Percentiles rank a stretch among this genome's conserved stretches.
These are phyloP conservation scores for Teratosphaeria gauchensis DNA, from an alignment of 2,329 filamentous ascomycete species.

Conservation along the genomic window DNA sequence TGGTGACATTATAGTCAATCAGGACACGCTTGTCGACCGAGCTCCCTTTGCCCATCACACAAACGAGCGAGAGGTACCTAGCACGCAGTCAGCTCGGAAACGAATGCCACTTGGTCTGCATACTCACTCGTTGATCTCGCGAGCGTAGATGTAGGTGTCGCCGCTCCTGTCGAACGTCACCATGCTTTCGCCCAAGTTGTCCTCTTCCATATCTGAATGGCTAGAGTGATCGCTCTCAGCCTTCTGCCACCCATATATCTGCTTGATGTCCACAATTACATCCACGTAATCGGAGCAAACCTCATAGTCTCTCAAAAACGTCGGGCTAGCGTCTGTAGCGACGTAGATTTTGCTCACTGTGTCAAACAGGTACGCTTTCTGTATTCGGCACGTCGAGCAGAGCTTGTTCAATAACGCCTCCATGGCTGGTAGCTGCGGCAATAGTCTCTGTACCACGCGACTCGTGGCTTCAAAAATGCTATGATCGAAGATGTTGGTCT, in stretches of 20 bases:
- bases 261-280: slow-evolving; percentile 92
- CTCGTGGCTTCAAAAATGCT: slow-evolving; percentile 97
- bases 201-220: neutral
- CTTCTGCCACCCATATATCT: slow-evolving; percentile 72
- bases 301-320: slow-evolving; percentile 93
- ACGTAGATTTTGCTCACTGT: slow-evolving; percentile 98
- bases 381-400: slow-evolving; percentile 86
- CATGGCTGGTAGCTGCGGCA: slow-evolving; percentile 83
- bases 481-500: slow-evolving; percentile 97
- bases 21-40: slow-evolving; percentile 74
- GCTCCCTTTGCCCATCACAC: slow-evolving; percentile 74
- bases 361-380: slow-evolving; percentile 97
- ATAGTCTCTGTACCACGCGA: slow-evolving; percentile 96
- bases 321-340: slow-evolving; percentile 84
- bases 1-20: slow-evolving; percentile 79
- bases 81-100: slow-evolving; percentile 11
- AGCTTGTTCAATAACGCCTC: slow-evolving; percentile 91
- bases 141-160: slow-evolving; percentile 52
- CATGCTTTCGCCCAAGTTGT: slow-evolving; percentile 44
- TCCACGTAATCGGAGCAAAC: slow-evolving; percentile 99
- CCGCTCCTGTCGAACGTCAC: slow-evolving; percentile 51
- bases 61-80: slow-evolving; percentile 69
- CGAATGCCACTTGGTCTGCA: neutral
- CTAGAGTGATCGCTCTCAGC: neutral
- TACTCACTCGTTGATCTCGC: slow-evolving; percentile 57